A percentile compares a stretch with the other conserved stretches of the same genome.
These are phyloP conservation scores for Verbena officinalis DNA, from an alignment of 257 asterid species.

Conservation along the genomic window DNA sequence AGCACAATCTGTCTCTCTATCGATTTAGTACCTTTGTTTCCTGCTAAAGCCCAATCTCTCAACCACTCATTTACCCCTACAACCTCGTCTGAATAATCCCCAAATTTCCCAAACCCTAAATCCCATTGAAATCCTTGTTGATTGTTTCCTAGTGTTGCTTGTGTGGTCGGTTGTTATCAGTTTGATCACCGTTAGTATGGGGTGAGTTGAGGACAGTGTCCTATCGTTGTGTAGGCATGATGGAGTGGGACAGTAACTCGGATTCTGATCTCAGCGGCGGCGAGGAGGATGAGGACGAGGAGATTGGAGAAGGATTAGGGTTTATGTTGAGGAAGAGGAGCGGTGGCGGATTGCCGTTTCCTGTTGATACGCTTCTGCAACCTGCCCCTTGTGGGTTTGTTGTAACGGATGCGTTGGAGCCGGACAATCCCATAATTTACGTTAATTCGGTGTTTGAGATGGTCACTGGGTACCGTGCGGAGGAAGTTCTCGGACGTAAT, in stretches of 20 bases:
- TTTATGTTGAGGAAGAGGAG: constrained; percentile 61
- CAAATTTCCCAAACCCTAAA: constrained; percentile 14
- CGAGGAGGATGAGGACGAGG: constrained; percentile 47
- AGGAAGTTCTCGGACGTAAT: constrained; percentile 91
- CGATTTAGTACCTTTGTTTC: constrained; percentile 19
- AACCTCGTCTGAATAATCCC: neutral
- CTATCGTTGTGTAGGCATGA: constrained; percentile 30
- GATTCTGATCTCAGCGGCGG: constrained; percentile 71
- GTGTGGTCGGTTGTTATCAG: constrained; percentile 1
- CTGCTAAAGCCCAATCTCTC: constrained; percentile 23
- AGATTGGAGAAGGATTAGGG: constrained; percentile 56
- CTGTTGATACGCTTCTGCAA: constrained; percentile 72
- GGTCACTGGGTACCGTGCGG: constrained; percentile 92
- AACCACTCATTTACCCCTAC: constrained; percentile 38
- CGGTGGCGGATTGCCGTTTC: constrained; percentile 66
- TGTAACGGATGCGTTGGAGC: constrained; percentile 89
- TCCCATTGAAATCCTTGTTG: neutral
- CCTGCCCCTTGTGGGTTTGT: constrained; percentile 97
- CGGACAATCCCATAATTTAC: constrained; percentile 82
- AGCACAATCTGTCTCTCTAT: constrained; percentile 19
- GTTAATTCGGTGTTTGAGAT: constrained; percentile 92
- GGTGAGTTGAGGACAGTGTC: constrained; percentile 26
- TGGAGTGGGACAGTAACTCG: constrained; percentile 96
- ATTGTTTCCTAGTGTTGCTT: neutral
- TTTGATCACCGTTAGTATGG: constrained; percentile 35